phyloP scores from a whole-genome alignment of 164 flowering plant species.

The Vitis cinerea region DNA sequence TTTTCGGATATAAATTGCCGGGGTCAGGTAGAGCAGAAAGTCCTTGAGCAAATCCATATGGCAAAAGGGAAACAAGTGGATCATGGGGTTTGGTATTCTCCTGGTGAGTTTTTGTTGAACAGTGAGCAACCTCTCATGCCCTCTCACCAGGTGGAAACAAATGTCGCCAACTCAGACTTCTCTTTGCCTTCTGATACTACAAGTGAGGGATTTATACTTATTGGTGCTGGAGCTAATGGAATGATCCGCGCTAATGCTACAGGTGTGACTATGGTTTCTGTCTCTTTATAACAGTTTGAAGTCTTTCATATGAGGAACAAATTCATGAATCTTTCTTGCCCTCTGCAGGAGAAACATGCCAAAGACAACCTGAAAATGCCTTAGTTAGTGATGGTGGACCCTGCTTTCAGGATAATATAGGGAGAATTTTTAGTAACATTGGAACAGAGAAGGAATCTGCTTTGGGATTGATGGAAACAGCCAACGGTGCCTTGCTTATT shows the following conservation, averaged over 20 bases:
- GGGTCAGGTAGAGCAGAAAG: constrained; percentile 26
- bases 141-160: constrained; percentile 13
- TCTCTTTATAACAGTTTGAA: constrained; percentile 12
- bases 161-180: constrained; percentile 7
- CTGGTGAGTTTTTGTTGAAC: constrained; percentile 14
- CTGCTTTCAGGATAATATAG: constrained; percentile 19
- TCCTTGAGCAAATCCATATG: constrained; percentile 22
- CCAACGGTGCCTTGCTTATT: constrained; percentile 14
- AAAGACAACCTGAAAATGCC: constrained; percentile 18
- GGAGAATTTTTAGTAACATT: constrained; percentile 14
- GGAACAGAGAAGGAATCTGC: constrained; percentile 19
- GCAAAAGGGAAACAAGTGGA: constrained; percentile 17
- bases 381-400: constrained; percentile 17
- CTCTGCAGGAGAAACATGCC: constrained; percentile 20
- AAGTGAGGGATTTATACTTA: constrained; percentile 30
- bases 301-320: constrained; percentile 19
- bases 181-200: constrained; percentile 22
- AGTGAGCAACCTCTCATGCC: constrained; percentile 31
- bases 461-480: constrained; percentile 22
- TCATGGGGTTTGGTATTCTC: constrained; percentile 11
- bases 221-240: constrained; percentile 19
- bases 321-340: constrained; percentile 16
- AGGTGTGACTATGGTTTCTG: constrained; percentile 11
- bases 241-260: constrained; percentile 12
- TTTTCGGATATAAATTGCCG: constrained; percentile 43